Percentiles rank a stretch among this genome's conserved stretches.
These are phyloP conservation scores for Penicillium longicatenatum DNA, from an alignment of 495 filamentous ascomycete species.

Conservation along the genomic window DNA sequence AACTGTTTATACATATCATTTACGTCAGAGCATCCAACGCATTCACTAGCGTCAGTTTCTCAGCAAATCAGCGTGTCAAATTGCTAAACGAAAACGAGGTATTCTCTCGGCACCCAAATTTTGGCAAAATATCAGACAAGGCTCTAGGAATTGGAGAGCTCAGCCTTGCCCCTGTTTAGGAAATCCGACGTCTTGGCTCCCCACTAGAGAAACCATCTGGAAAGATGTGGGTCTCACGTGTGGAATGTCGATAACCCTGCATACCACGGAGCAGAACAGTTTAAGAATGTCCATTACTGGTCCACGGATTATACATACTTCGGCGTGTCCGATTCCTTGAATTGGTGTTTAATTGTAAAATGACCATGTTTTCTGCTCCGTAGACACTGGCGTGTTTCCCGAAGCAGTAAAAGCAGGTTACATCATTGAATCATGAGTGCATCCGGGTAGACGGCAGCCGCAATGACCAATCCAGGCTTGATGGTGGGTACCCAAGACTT, in stretches of 20 bases:
- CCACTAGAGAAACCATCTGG: slow-evolving; percentile 27
- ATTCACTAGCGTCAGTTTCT: neutral
- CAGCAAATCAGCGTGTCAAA: neutral
- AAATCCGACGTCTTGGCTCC: neutral
- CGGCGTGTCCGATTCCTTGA: slow-evolving; percentile 11
- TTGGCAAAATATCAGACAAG: neutral
- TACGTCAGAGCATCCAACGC: neutral
- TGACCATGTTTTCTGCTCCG: neutral
- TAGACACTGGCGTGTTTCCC: neutral
- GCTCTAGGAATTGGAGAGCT: neutral
- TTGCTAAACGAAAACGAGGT: slow-evolving; percentile 2
- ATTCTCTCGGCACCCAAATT: neutral
- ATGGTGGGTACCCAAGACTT: neutral
- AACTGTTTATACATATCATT: neutral
- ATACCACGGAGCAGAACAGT: slow-evolving; percentile 15
- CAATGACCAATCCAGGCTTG: neutral
- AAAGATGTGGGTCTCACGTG: slow-evolving; percentile 22
- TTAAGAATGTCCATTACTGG: slow-evolving; percentile 11
- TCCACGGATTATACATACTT: slow-evolving; percentile 10
- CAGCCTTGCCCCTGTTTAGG: slow-evolving; percentile 1
- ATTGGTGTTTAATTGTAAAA: neutral
- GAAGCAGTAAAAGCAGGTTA: slow-evolving; percentile 1
- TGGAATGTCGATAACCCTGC: slow-evolving; percentile 14
- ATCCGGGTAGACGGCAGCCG: slow-evolving; percentile 18
- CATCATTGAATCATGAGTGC: neutral